Evolutionary conservation across 139 green algal genomes (phyloP), one percentile per base, ranked within the genome.

Genomic region (Picochlorum costavermella): DNA sequence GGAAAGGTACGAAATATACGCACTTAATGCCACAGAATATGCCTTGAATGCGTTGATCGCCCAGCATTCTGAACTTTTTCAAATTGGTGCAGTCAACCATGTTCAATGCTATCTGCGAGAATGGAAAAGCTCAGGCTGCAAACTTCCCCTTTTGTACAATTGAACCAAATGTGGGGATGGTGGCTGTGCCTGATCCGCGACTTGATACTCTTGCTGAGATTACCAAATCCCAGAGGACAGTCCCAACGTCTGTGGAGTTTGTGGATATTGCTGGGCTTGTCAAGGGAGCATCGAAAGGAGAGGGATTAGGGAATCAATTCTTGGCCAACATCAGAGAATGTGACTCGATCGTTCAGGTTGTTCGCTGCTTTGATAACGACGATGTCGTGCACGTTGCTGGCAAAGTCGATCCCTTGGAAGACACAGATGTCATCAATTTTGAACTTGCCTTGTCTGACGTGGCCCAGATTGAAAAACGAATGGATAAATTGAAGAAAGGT

Each of bases 71-170:
- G 33, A 40, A 40, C 33, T 40, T 1, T 13, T 40, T 40, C 33
- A 40, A 40, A 8, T 40, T 40, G 33, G 33, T 40, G 33, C 46
- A 53, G 46, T 53, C 86, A 2, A 99, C 92, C 0, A 76, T 99
- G 49, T 99, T 99, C 84, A 99, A 99, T 72, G 93, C 94, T 11
- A 80, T 99, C 6, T 88, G 89, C 9, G 84, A 96, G 70, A 94
- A 92, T 64, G 87, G 81, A 30, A 94, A 95, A 65, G 89, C 91
- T 3, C 68, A 91, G 63, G 89, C 93, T 13, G 93, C 88, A 33
- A 98, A 99, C 76, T 99, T 95, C 72, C 94, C 94, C 46, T 99
- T 99, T 64, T 98, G 93, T 81, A 99, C 94, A 45, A 99, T 99
- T 59, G 94, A 96, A 65, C 84, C 86, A 20, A 95, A 95, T 55